These are phyloP conservation scores for Sutorius australiensis DNA, from an alignment of 768 basidiomycete genomes.

Conservation along the genomic window DNA sequence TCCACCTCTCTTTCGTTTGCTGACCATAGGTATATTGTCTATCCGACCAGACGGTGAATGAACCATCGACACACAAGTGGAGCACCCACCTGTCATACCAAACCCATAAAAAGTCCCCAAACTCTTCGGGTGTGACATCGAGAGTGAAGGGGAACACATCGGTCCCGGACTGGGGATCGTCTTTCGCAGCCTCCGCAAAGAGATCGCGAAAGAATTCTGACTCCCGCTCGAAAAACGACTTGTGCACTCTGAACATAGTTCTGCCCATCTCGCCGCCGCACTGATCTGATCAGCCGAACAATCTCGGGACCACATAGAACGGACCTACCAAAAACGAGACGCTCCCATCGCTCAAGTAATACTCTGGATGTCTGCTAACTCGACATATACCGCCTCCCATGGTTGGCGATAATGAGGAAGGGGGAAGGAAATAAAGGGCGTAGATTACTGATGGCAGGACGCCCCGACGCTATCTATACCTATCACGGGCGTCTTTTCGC, in stretches of 20 bases:
- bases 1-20: conserved; percentile 51
- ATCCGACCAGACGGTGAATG: not conserved
- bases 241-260: conserved; percentile 49
- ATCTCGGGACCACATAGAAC: not conserved
- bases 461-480: conserved; percentile 17
- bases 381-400: conserved; percentile 17
- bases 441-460: not conserved
- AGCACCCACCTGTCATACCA: conserved; percentile 51
- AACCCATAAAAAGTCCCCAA: conserved; percentile 51
- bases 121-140: conserved; percentile 40
- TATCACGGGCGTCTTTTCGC: conserved; percentile 13
- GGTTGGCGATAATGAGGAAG: not conserved
- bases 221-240: conserved; percentile 57
- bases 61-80: not conserved
- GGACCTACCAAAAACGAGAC: conserved; percentile 18
- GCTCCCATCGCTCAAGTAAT: conserved; percentile 13
- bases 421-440: not conserved
- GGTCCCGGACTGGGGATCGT: conserved; percentile 27
- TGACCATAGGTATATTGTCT: conserved; percentile 55
- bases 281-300: conserved; percentile 3
- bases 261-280: conserved; percentile 44
- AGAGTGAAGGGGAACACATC: conserved; percentile 45
- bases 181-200: conserved; percentile 31
- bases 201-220: conserved; percentile 41
- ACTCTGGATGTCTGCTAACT: not conserved